Conservation (phyloP, 2,329 filamentous ascomycete genomes). For the Colletotrichum sojae region DNA sequence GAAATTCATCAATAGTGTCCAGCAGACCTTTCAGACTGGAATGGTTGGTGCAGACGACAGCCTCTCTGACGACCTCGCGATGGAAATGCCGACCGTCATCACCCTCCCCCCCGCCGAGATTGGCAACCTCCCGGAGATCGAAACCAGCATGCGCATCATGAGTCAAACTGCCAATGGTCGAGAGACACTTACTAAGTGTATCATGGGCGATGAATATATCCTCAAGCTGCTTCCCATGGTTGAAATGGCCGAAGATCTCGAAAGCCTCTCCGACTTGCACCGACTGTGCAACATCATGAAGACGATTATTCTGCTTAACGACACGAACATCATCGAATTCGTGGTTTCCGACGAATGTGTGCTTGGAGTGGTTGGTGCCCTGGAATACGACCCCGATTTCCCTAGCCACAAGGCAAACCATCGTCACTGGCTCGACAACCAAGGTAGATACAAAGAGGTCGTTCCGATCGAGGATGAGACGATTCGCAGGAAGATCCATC, state of each 20-base stretch:
- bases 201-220: conserved; percentile 90
- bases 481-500: conserved; percentile 92
- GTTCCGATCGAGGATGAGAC: conserved; percentile 88
- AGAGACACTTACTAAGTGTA: conserved; percentile 88
- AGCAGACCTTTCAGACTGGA: conserved; percentile 77
- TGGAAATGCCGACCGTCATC: conserved; percentile 80
- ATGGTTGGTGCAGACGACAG: conserved; percentile 78
- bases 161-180: conserved; percentile 82
- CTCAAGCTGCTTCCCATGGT: conserved; percentile 88
- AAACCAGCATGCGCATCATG: conserved; percentile 84
- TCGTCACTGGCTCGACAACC: conserved; percentile 89
- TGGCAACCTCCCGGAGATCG: conserved; percentile 87
- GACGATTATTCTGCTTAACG: conserved; percentile 92
- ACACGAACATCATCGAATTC: conserved; percentile 93
- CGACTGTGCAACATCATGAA: conserved; percentile 98
- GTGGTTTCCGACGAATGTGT: conserved; percentile 92
- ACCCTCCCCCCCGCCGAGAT: conserved; percentile 84
- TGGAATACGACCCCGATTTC: conserved; percentile 99
- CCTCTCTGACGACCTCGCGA: conserved; percentile 86
- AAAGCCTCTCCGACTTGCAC: conserved; percentile 89
- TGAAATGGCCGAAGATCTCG: conserved; percentile 89
- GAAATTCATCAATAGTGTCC: conserved; percentile 92
- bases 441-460: conserved; percentile 95
- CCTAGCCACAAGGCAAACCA: conserved; percentile 98
- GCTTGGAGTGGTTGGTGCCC: conserved; percentile 91